Conservation (phyloP, 2,329 filamentous ascomycete genomes). For the Claviceps capensis region DNA sequence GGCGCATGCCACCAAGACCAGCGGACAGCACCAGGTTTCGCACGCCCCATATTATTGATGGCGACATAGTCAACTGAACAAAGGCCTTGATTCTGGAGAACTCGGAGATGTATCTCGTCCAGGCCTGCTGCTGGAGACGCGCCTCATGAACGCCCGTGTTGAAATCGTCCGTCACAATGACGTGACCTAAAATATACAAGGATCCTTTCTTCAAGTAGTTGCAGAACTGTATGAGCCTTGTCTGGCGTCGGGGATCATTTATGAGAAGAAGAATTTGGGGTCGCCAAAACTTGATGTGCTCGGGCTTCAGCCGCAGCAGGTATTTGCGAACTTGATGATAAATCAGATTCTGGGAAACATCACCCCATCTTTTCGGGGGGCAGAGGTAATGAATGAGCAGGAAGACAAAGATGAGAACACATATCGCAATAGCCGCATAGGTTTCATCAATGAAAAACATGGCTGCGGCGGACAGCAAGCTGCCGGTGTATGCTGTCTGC, state of each 20-base stretch:
- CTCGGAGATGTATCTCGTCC: constrained; percentile 74
- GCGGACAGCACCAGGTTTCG: constrained; percentile 71
- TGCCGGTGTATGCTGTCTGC: constrained; percentile 64
- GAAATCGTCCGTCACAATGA: constrained; percentile 78
- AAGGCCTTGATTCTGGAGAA: constrained; percentile 81
- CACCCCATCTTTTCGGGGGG: constrained; percentile 79
- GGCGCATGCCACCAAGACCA: constrained; percentile 75
- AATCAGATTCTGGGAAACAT: constrained; percentile 79
- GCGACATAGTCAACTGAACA: constrained; percentile 73
- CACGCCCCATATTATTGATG: constrained; percentile 71
- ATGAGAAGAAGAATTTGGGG: constrained; percentile 76
- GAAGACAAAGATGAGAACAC: constrained; percentile 62
- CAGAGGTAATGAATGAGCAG: constrained; percentile 74
- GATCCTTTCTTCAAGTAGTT: constrained; percentile 83
- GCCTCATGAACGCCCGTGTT: constrained; percentile 66
- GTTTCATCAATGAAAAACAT: constrained; percentile 87
- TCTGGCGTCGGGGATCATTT: constrained; percentile 70
- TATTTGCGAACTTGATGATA: constrained; percentile 82
- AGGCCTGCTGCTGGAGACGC: constrained; percentile 64
- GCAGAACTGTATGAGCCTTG: constrained; percentile 77
- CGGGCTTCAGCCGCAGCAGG: constrained; percentile 64
- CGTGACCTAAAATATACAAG: constrained; percentile 73
- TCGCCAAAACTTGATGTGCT: constrained; percentile 90
- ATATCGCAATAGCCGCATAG: constrained; percentile 64
- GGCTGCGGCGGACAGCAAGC: constrained; percentile 60